A percentile compares a stretch with the other conserved stretches of the same genome.
Conservation (phyloP, 75 land plant genomes). For the Isoetes taiwanensis region DNA sequence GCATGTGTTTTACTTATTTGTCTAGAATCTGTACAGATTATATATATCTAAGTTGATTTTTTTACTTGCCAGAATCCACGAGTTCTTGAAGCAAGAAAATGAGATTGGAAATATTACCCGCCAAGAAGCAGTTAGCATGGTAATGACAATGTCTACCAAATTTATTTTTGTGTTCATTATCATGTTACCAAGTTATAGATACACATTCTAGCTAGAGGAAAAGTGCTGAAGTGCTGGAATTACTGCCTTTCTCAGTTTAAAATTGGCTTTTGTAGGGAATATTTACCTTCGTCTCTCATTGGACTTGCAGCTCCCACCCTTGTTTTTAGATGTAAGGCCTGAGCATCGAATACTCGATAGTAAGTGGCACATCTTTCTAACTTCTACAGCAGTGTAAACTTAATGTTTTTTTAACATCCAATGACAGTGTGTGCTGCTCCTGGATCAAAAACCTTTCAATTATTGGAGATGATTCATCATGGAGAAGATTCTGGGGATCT, state of each 20-base stretch:
- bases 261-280: no score
- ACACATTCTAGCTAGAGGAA: no score
- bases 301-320: constrained; percentile 86
- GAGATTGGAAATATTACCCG: constrained; percentile 92
- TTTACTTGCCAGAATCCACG: constrained; percentile 56
- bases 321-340: constrained; percentile 84
- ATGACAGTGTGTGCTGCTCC: constrained; percentile 99
- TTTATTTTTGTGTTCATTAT: neutral
- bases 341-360: constrained; percentile 86
- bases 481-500: constrained; percentile 33
- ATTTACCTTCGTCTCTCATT: no score
- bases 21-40: no score
- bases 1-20: no score
- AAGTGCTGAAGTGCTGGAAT: no score
- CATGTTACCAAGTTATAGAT: no score
- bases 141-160: constrained; percentile 3
- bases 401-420: constrained; percentile 1
- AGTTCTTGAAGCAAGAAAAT: constrained; percentile 91
- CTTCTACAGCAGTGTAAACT: no score
- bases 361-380: no score
- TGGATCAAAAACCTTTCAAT: constrained; percentile 96
- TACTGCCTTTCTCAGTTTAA: neutral
- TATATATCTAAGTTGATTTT: neutral
- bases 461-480: constrained; percentile 83
- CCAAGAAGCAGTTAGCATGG: constrained; percentile 99